Conservation (phyloP, 2,329 filamentous ascomycete genomes). For the Samsoniella hepiali region DNA sequence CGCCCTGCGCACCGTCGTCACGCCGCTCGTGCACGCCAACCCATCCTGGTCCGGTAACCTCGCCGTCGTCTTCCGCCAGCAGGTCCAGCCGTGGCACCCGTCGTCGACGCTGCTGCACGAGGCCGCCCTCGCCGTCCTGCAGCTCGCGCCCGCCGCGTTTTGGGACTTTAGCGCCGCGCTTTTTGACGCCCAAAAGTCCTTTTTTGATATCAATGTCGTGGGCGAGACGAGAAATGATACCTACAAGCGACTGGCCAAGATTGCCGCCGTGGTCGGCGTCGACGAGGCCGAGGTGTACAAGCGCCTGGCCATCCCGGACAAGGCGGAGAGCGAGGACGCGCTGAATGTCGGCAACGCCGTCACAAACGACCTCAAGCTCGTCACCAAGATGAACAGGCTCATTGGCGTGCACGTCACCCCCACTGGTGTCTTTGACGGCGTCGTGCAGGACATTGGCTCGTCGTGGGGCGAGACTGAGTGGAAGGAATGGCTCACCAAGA, state of each 20-base stretch:
- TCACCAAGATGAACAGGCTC: constrained; percentile 76
- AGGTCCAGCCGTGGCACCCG: constrained; percentile 94
- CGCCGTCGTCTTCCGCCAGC: constrained; percentile 81
- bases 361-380: constrained; percentile 79
- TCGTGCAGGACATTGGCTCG: constrained; percentile 77
- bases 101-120: constrained; percentile 79
- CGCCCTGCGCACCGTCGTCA: constrained; percentile 65
- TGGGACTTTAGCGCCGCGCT: constrained; percentile 73
- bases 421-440: constrained; percentile 83
- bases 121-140: constrained; percentile 76
- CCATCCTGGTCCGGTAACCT: constrained; percentile 56
- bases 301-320: constrained; percentile 66
- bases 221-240: constrained; percentile 81
- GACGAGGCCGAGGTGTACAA: constrained; percentile 67
- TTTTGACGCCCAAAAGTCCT: constrained; percentile 64
- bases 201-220: constrained; percentile 82
- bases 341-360: constrained; percentile 79
- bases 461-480: constrained; percentile 78
- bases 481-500: constrained; percentile 73
- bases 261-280: constrained; percentile 67
- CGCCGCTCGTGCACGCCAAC: constrained; percentile 60
- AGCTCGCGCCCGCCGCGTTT: constrained; percentile 67
- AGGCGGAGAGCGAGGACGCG: constrained; percentile 61
- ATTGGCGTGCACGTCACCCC: constrained; percentile 87
- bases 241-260: constrained; percentile 71